phyloP scores from a whole-genome alignment of 2,329 filamentous ascomycete genomes.

The Fusarium buxicola region DNA sequence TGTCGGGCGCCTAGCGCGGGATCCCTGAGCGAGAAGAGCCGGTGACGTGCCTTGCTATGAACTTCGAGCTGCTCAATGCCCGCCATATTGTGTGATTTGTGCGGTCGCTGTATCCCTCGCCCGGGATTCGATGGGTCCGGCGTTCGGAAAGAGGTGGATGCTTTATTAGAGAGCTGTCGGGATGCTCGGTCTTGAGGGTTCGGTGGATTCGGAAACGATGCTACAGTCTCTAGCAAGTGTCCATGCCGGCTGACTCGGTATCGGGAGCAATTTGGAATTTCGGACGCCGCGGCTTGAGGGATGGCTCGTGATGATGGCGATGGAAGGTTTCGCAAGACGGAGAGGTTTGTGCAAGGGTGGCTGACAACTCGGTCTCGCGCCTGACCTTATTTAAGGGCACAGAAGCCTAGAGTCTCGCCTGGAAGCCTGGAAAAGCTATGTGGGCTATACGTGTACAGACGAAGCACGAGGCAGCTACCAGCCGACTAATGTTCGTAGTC shows the following conservation, averaged over 20 bases:
- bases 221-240: conserved; percentile 35
- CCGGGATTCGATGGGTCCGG: conserved; percentile 10
- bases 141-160: conserved; percentile 6
- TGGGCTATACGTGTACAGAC: conserved; percentile 42
- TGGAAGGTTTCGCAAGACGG: conserved; percentile 29
- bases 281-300: conserved; percentile 28
- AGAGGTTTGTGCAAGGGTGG: conserved; percentile 26
- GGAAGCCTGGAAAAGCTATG: conserved; percentile 29
- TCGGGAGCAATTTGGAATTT: conserved; percentile 25
- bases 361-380: conserved; percentile 21
- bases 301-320: conserved; percentile 19
- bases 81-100: conserved; percentile 70
- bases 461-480: conserved; percentile 38
- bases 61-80: conserved; percentile 97
- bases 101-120: conserved; percentile 4
- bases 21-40: not conserved
- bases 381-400: conserved; percentile 31
- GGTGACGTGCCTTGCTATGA: conserved; percentile 84
- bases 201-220: conserved; percentile 19
- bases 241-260: conserved; percentile 41
- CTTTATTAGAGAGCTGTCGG: conserved; percentile 16
- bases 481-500: conserved; percentile 39
- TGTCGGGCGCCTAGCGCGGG: not conserved
- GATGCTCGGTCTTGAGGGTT: conserved; percentile 11
- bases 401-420: conserved; percentile 33